phyloP scores from a whole-genome alignment of 2,329 filamentous ascomycete genomes.

The Diaporthe destruens region DNA sequence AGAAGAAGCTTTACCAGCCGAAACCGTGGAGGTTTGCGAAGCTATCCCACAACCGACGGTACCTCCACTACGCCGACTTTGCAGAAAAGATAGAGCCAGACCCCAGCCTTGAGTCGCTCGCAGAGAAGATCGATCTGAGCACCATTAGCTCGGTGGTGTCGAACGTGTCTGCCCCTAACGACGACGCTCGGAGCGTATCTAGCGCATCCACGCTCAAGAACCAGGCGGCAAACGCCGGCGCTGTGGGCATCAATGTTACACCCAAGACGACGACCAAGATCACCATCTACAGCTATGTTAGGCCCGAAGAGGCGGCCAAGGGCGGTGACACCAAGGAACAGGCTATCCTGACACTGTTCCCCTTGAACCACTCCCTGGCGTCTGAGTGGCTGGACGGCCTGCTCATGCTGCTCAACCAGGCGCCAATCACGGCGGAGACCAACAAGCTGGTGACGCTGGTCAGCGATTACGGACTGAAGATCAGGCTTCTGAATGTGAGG shows the following conservation, averaged over 20 bases:
- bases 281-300: slow-evolving; percentile 83
- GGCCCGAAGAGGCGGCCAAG: slow-evolving; percentile 54
- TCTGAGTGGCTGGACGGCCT: slow-evolving; percentile 98
- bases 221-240: slow-evolving; percentile 40
- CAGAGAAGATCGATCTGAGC: slow-evolving; percentile 87
- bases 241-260: slow-evolving; percentile 34
- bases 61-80: slow-evolving; percentile 92
- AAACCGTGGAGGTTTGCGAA: slow-evolving; percentile 85
- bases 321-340: slow-evolving; percentile 69
- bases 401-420: slow-evolving; percentile 93
- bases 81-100: slow-evolving; percentile 71
- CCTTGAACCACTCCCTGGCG: slow-evolving; percentile 82
- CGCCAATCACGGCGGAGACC: slow-evolving; percentile 96
- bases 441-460: slow-evolving; percentile 89
- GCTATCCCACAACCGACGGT: slow-evolving; percentile 90
- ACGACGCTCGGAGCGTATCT: slow-evolving; percentile 60
- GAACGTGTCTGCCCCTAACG: slow-evolving; percentile 80
- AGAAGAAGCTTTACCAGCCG: slow-evolving; percentile 58
- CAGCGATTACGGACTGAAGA: slow-evolving; percentile 91
- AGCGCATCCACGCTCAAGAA: slow-evolving; percentile 59
- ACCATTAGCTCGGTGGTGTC: slow-evolving; percentile 94
- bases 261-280: slow-evolving; percentile 81
- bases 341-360: slow-evolving; percentile 85
- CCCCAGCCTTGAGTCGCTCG: slow-evolving; percentile 79
- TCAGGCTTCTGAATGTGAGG: slow-evolving; percentile 89